These are phyloP conservation scores for Trichoderma afroharzianum DNA, from an alignment of 2,329 filamentous ascomycete genomes.

Conservation along the genomic window DNA sequence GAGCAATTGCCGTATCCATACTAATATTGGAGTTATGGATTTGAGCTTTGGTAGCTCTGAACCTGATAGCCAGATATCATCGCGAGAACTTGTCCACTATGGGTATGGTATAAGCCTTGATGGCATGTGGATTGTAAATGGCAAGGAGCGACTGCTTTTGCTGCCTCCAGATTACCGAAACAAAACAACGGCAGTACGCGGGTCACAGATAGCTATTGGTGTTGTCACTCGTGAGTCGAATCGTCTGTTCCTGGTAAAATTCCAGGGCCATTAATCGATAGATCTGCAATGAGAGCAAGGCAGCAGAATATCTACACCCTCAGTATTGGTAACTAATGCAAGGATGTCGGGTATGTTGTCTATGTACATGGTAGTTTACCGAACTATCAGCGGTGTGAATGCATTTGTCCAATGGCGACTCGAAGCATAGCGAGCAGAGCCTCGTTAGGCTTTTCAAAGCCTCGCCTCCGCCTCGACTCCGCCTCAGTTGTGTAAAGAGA, in stretches of 20 bases:
- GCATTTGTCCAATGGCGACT: too few relatives aligned
- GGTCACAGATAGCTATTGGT: not conserved
- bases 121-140: not conserved
- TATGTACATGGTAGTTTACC: too few relatives aligned
- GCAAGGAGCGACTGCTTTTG: not conserved
- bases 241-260: not conserved
- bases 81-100: not conserved
- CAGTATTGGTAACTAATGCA: too few relatives aligned
- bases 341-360: too few relatives aligned
- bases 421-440: too few relatives aligned
- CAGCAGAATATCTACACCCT: too few relatives aligned
- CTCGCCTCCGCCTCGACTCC: too few relatives aligned
- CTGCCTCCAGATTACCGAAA: not conserved
- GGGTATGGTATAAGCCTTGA: not conserved
- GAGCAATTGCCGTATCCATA: not conserved
- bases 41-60: not conserved
- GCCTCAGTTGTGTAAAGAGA: too few relatives aligned
- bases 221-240: not conserved
- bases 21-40: not conserved
- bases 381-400: too few relatives aligned
- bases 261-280: too few relatives aligned
- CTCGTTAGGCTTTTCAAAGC: too few relatives aligned
- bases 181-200: not conserved
- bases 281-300: not conserved
- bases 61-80: not conserved